Conservation (phyloP, 139 green algal species). For the Yamagishiella unicocca region DNA sequence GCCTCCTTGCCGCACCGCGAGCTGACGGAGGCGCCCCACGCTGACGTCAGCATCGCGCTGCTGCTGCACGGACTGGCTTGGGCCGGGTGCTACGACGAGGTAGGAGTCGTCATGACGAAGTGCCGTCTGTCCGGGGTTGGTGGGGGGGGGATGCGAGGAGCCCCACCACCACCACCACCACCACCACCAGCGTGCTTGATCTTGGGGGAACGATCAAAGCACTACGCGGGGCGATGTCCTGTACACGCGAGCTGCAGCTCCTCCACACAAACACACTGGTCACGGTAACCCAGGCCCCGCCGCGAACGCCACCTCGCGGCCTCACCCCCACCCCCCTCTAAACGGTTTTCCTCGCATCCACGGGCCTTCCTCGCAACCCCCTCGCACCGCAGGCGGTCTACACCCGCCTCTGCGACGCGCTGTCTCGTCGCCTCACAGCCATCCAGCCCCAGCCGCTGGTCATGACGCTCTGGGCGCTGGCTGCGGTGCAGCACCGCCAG, state of each 20-base stretch:
- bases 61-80: slow-evolving; percentile 40
- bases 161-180: neutral
- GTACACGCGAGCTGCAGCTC: too few species aligned
- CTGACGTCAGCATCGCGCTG: slow-evolving; percentile 20
- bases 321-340: too few species aligned
- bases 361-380: too few species aligned
- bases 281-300: too few species aligned
- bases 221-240: too few species aligned
- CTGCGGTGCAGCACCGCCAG: neutral
- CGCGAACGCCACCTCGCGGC: too few species aligned
- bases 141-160: neutral
- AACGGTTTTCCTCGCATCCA: too few species aligned
- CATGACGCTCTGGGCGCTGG: slow-evolving; percentile 33
- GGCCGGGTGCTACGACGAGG: slow-evolving; percentile 25
- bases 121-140: neutral
- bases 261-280: too few species aligned
- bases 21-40: neutral
- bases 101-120: neutral
- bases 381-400: slow-evolving; percentile 19
- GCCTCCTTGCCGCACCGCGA: neutral
- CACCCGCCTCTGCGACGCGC: slow-evolving; percentile 8
- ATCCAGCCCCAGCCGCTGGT: slow-evolving; percentile 23
- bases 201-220: too few species aligned
- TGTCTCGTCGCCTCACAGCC: neutral
- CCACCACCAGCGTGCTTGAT: too few species aligned